phyloP scores from a whole-genome alignment of 2,329 filamentous ascomycete species.

The Fusarium sp. region DNA sequence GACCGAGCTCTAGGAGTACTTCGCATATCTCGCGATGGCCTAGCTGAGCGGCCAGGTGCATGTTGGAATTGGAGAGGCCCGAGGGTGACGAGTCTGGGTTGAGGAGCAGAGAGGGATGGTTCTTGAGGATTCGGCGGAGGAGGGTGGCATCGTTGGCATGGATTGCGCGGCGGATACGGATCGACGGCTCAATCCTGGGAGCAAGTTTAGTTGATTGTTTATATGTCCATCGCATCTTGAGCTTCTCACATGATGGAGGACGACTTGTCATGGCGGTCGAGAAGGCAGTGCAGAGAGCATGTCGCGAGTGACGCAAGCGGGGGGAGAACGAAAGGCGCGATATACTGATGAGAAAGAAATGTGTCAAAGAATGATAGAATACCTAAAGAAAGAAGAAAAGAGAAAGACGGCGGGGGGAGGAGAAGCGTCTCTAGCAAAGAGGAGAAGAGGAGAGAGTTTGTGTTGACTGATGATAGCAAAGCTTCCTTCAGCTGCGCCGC shows the following conservation, averaged over 20 bases:
- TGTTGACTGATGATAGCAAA: constrained; percentile 35
- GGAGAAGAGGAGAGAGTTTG: constrained; percentile 4
- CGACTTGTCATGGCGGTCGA: constrained; percentile 43
- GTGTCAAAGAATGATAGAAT: background rate
- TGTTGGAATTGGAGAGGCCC: constrained; percentile 82
- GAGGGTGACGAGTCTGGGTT: constrained; percentile 80
- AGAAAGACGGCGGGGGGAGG: background rate
- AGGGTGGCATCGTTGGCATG: constrained; percentile 78
- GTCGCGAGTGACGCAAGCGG: constrained; percentile 16
- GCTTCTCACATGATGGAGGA: constrained; percentile 39
- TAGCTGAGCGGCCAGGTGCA: constrained; percentile 83
- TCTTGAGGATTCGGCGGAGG: constrained; percentile 80
- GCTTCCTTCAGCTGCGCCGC: constrained; percentile 26
- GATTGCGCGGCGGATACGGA: constrained; percentile 85
- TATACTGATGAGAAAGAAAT: constrained; percentile 7
- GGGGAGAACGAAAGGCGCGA: constrained; percentile 4
- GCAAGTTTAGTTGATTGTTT: background rate
- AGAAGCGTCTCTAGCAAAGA: constrained; percentile 4
- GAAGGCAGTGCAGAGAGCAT: constrained; percentile 35
- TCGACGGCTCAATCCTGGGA: constrained; percentile 78
- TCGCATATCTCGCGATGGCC: constrained; percentile 77
- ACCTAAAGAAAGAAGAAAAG: constrained; percentile 1
- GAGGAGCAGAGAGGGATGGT: constrained; percentile 77
- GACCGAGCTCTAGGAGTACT: constrained; percentile 78
- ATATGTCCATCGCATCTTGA: background rate